Evolutionary conservation across 768 basidiomycete species (phyloP).

Genomic region (Termitomyces titanicus): DNA sequence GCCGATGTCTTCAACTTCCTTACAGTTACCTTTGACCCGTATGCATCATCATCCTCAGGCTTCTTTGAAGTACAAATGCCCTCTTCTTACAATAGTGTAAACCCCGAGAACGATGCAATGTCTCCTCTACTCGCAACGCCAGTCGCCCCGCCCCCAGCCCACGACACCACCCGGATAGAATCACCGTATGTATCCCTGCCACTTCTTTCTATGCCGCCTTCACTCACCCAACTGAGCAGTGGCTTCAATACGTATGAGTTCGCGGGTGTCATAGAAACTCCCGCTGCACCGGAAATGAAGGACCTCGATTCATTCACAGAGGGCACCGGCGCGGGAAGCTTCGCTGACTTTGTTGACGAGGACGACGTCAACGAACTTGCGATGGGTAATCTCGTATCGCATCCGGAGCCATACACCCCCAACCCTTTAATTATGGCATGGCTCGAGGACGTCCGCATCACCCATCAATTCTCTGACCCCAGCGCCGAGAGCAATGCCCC

Average conservation of each 20-base stretch:
- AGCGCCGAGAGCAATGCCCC: slow-evolving; percentile 17
- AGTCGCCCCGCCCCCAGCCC: not conserved
- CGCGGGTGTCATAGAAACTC: slow-evolving; percentile 21
- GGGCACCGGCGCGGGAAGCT: slow-evolving; percentile 49
- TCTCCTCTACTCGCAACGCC: slow-evolving; percentile 11
- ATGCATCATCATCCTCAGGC: not conserved
- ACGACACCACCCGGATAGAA: slow-evolving; percentile 11
- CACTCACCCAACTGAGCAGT: slow-evolving; percentile 5
- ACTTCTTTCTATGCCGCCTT: slow-evolving; percentile 1
- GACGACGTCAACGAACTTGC: slow-evolving; percentile 28
- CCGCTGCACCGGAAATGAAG: slow-evolving; percentile 48
- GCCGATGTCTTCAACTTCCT: not conserved
- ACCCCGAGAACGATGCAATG: not conserved
- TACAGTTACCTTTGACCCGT: slow-evolving; percentile 4
- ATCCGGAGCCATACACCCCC: slow-evolving; percentile 22
- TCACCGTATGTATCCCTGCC: slow-evolving; percentile 13
- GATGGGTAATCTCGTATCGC: slow-evolving; percentile 28
- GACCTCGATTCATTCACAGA: slow-evolving; percentile 62
- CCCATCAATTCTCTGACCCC: slow-evolving; percentile 4
- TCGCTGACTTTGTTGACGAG: slow-evolving; percentile 38
- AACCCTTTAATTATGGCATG: slow-evolving; percentile 37
- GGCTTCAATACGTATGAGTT: slow-evolving; percentile 6
- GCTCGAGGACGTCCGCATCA: slow-evolving; percentile 33
- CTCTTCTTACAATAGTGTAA: not conserved
- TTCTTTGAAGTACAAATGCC: not conserved